Conservation (phyloP, 805 yeast genomes). For the Naumovozyma baii region DNA sequence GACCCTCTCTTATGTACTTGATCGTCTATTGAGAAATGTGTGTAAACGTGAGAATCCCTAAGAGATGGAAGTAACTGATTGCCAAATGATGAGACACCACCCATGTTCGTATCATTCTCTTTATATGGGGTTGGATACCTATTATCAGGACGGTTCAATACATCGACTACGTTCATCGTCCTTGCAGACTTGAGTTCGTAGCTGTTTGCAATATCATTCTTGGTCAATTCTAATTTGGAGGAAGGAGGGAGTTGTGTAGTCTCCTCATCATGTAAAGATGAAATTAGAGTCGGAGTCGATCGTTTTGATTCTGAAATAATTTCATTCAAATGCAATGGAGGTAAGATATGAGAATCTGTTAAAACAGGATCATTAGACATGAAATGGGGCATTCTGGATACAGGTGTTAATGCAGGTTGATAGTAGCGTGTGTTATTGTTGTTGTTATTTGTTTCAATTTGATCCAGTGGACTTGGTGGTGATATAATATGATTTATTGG, state of each 20-base stretch:
- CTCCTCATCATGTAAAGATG: too few species aligned
- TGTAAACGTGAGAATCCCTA: not conserved
- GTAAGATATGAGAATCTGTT: too few species aligned
- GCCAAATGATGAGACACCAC: not conserved
- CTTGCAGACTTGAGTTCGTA: not conserved
- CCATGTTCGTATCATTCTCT: not conserved
- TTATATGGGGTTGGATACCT: not conserved
- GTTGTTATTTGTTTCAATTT: not conserved
- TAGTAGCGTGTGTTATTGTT: not conserved
- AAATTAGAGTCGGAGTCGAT: too few species aligned
- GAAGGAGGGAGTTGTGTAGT: too few species aligned
- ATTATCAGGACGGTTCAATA: not conserved
- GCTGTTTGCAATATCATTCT: too few species aligned
- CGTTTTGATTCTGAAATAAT: too few species aligned
- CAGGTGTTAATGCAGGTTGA: not conserved
- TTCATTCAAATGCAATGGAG: too few species aligned
- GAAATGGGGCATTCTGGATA: not conserved
- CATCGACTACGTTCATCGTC: not conserved
- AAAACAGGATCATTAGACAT: not conserved
- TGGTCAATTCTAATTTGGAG: too few species aligned
- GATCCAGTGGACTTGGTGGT: not conserved
- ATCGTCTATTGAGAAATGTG: not conserved
- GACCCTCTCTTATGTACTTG: not conserved
- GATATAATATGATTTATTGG: not conserved
- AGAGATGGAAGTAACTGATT: not conserved